phyloP scores from a whole-genome alignment of 2,329 filamentous ascomycete species.

The Alternaria angustiovoidea region DNA sequence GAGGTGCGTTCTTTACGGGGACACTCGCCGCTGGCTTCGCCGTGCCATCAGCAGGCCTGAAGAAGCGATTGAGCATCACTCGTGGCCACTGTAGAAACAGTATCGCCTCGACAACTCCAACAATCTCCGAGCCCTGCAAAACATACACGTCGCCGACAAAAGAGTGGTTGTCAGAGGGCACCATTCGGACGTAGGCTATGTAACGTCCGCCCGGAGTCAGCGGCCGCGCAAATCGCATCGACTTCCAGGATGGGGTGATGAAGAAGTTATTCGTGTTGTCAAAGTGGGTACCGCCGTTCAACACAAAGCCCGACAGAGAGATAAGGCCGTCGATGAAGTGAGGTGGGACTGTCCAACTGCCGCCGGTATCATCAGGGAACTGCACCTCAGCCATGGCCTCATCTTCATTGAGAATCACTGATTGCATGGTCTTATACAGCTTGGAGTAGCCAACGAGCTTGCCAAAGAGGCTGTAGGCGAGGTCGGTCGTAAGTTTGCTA shows the following conservation, averaged over 20 bases:
- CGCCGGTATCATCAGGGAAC: background rate
- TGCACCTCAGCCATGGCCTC: background rate
- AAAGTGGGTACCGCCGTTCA: background rate
- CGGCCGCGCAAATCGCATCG: background rate
- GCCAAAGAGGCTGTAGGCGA: background rate
- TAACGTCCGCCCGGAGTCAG: background rate
- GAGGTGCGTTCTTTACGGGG: background rate
- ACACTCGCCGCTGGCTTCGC: background rate
- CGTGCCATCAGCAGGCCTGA: background rate
- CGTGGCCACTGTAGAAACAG: background rate
- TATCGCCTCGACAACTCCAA: background rate
- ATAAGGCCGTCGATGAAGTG: background rate
- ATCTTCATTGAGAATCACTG: background rate
- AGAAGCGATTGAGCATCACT: background rate
- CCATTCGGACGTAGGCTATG: background rate
- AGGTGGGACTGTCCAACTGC: background rate
- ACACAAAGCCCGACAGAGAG: background rate
- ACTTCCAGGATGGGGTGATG: background rate
- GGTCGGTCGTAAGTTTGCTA: background rate
- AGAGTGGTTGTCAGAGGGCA: background rate
- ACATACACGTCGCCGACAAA: background rate
- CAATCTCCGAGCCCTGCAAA: background rate
- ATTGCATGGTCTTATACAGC: background rate
- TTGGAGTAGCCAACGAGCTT: background rate
- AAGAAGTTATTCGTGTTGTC: background rate